Evolutionary conservation across 768 basidiomycete genomes (phyloP), one percentile per base, ranked within the genome.

Genomic region (Tylopilus intermedius): DNA sequence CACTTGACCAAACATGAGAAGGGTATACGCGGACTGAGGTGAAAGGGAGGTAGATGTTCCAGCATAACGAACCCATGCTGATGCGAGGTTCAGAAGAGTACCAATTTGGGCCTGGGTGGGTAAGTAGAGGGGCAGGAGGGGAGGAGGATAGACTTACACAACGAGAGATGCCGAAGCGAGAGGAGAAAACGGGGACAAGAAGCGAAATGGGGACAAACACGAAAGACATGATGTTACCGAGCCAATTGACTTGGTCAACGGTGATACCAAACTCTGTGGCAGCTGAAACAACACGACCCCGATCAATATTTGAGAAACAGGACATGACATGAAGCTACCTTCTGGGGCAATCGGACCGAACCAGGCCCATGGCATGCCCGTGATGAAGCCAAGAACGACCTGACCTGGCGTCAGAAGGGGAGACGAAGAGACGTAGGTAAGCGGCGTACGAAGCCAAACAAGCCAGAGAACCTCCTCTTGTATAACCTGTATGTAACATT

Each of bases 291-390:
- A 21, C n/a, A 38, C 7, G 38, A 18, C 38, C n/a, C 3, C 38
- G 26, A 22, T 40, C 4, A 22, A 5, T 9, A 15, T n/a, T 27
- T 10, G 18, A 14, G 15, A 15, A 3, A 50, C 9, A 8, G 18
- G 21, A 7, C 2, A 29, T 1, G 4, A 2, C 1, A n/a, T 21
- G 8, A 14, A 29, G 55, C 74, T 45, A 90, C 89, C 74, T 59
- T 83, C 66, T 39, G 81, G 82, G 0, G 90, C 74, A 49, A 94
- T 91, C 3, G 90, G 87, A 4, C 90, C 89, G 61, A 92, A 93
- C 89, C 89, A 93, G 4, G 86, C 78, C 79, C 82, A 83, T 7
- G 77, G 70, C 83, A 88, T 81, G 6, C 79, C 88, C 2, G 77
- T 72, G 10, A 82, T 76, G 38, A 84, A 64, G 49, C 82, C 86